These are phyloP conservation scores for Stereum hirsutum DNA, from an alignment of 1,284 basidiomycete species.

Conservation along the genomic window DNA sequence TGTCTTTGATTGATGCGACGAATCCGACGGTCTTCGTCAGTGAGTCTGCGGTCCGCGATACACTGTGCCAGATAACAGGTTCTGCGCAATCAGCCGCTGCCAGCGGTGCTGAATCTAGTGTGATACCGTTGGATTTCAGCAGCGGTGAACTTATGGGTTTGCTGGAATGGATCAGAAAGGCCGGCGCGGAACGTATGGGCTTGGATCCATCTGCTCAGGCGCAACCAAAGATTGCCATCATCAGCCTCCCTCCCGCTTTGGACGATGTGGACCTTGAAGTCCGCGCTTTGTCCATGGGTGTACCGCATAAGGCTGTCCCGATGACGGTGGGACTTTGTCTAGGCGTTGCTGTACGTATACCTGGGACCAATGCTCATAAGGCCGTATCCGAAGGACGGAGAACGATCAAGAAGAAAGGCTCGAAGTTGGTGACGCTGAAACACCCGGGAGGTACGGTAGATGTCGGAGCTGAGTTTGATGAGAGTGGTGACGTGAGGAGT, in stretches of 20 bases:
- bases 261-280: conserved; percentile 39
- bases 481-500: conserved; percentile 36
- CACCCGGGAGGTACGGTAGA: conserved; percentile 62
- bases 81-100: too few relatives aligned
- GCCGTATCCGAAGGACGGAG: conserved; percentile 29
- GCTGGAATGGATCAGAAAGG: conserved; percentile 46
- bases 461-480: conserved; percentile 45
- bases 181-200: conserved; percentile 53
- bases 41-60: conserved; percentile 29
- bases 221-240: conserved; percentile 64
- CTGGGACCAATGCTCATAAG: conserved; percentile 42
- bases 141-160: conserved; percentile 21
- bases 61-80: too few relatives aligned
- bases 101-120: conserved; percentile 18
- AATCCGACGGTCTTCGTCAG: conserved; percentile 64
- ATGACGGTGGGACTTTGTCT: conserved; percentile 69
- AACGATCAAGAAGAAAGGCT: conserved; percentile 6
- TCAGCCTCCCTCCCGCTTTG: conserved; percentile 27
- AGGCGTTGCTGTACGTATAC: conserved; percentile 50
- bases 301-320: conserved; percentile 63
- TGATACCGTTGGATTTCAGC: conserved; percentile 16
- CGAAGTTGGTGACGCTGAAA: conserved; percentile 29
- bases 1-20: conserved; percentile 61
- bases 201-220: conserved; percentile 51
- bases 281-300: conserved; percentile 64